Conservation (phyloP, 2,329 filamentous ascomycete genomes). For the Pseudogymnoascus sp. region DNA sequence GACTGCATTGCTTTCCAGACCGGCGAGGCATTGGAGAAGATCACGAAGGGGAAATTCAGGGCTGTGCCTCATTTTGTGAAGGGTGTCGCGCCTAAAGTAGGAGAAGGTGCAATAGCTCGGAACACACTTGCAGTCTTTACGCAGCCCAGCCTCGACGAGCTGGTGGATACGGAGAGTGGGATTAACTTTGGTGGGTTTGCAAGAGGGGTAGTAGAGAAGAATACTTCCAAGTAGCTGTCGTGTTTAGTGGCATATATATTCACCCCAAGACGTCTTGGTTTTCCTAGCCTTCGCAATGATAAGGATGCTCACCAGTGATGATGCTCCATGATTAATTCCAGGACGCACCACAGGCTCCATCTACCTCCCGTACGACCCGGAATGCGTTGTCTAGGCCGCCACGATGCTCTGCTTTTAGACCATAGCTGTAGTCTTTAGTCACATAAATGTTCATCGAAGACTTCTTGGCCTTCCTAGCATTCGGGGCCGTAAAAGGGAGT, state of each 20-base stretch:
- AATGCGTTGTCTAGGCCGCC: background rate
- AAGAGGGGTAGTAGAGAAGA: conserved; percentile 28
- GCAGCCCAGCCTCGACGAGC: conserved; percentile 82
- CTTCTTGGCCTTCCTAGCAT: background rate
- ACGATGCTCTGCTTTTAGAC: background rate
- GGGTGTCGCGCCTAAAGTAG: conserved; percentile 53
- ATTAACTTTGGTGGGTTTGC: conserved; percentile 72
- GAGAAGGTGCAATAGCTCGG: conserved; percentile 51
- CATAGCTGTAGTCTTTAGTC: background rate
- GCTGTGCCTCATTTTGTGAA: conserved; percentile 94
- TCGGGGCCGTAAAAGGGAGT: too few species aligned
- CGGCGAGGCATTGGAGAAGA: conserved; percentile 81
- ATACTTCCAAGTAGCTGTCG: conserved; percentile 23
- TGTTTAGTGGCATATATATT: background rate
- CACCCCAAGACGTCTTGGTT: background rate
- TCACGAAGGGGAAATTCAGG: conserved; percentile 84
- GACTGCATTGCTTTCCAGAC: conserved; percentile 96
- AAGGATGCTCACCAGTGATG: background rate
- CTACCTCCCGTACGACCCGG: background rate
- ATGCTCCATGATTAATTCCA: background rate
- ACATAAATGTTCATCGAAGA: too few species aligned
- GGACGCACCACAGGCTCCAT: background rate
- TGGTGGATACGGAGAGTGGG: conserved; percentile 59
- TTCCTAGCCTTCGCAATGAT: background rate
- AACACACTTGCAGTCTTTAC: conserved; percentile 97